These are phyloP conservation scores for Amylocarpus encephaloides DNA, from an alignment of 2,329 filamentous ascomycete species.

Conservation along the genomic window DNA sequence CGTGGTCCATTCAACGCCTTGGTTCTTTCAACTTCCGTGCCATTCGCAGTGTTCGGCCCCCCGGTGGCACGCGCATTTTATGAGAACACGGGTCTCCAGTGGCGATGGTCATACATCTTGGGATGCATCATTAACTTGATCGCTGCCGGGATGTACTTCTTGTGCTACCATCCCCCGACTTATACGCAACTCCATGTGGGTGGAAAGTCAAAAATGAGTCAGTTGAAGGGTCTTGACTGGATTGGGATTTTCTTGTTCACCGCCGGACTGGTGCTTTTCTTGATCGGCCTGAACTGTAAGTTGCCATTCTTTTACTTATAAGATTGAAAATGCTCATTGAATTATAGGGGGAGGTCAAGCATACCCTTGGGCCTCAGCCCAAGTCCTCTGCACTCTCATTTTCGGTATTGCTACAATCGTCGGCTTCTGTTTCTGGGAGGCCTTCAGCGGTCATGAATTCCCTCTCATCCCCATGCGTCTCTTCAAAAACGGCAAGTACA, in stretches of 20 bases:
- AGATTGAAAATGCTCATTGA: background rate
- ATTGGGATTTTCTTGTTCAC: slow-evolving; percentile 35
- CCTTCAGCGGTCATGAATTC: slow-evolving; percentile 22
- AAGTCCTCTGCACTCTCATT: slow-evolving; percentile 6
- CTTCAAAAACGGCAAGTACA: slow-evolving; percentile 31
- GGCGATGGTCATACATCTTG: slow-evolving; percentile 46
- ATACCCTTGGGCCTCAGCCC: slow-evolving; percentile 35
- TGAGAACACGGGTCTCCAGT: slow-evolving; percentile 36
- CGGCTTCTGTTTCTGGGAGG: slow-evolving; percentile 23
- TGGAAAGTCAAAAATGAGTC: slow-evolving; percentile 6
- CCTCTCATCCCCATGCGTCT: slow-evolving; percentile 34
- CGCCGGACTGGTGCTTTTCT: slow-evolving; percentile 40
- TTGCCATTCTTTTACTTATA: background rate
- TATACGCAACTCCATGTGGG: slow-evolving; percentile 37
- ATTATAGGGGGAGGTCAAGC: slow-evolving; percentile 27
- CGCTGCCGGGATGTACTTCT: slow-evolving; percentile 35
- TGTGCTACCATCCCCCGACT: slow-evolving; percentile 43
- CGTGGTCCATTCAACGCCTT: slow-evolving; percentile 34
- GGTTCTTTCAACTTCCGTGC: slow-evolving; percentile 36
- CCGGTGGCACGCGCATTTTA: slow-evolving; percentile 42
- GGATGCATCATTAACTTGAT: slow-evolving; percentile 39
- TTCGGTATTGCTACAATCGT: slow-evolving; percentile 16
- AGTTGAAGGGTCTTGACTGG: slow-evolving; percentile 6
- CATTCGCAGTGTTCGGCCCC: slow-evolving; percentile 40
- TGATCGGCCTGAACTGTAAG: slow-evolving; percentile 43